A percentile compares a stretch with the other conserved stretches of the same genome.
These are phyloP conservation scores for Aureobasidium sp. DNA, from an alignment of 2,329 filamentous ascomycete species.

Conservation along the genomic window DNA sequence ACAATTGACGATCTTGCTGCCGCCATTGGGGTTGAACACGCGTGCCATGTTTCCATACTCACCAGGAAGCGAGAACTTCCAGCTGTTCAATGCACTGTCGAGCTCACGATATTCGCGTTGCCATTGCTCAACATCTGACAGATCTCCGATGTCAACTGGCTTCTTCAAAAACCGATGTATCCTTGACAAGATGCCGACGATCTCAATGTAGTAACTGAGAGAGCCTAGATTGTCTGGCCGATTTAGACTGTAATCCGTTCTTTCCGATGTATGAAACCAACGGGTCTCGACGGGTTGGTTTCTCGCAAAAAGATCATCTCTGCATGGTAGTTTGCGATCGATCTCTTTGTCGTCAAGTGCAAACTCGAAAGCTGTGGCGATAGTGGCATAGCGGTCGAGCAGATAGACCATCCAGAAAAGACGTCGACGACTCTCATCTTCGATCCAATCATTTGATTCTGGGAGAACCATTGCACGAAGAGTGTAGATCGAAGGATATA, in stretches of 20 bases:
- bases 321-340: constrained; percentile 75
- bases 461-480: constrained; percentile 76
- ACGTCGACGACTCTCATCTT: constrained; percentile 76
- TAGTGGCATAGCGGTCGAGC: constrained; percentile 80
- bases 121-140: constrained; percentile 83
- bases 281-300: constrained; percentile 78
- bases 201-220: constrained; percentile 85
- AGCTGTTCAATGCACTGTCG: constrained; percentile 67
- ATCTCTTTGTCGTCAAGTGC: constrained; percentile 87
- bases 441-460: constrained; percentile 75
- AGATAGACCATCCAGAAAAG: constrained; percentile 95
- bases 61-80: constrained; percentile 74
- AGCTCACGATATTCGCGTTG: constrained; percentile 79
- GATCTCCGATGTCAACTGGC: constrained; percentile 77
- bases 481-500: constrained; percentile 81
- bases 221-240: constrained; percentile 74
- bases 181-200: constrained; percentile 75
- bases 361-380: constrained; percentile 88
- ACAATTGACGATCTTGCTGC: constrained; percentile 63
- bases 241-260: constrained; percentile 44
- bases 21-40: constrained; percentile 54
- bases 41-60: constrained; percentile 81
- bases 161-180: constrained; percentile 85
- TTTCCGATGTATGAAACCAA: constrained; percentile 54
- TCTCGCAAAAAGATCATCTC: constrained; percentile 75